Percentiles rank a stretch among this genome's conserved stretches.
Conservation (phyloP, 352 stramenopile genomes). For the Stramenopiles sp. region DNA sequence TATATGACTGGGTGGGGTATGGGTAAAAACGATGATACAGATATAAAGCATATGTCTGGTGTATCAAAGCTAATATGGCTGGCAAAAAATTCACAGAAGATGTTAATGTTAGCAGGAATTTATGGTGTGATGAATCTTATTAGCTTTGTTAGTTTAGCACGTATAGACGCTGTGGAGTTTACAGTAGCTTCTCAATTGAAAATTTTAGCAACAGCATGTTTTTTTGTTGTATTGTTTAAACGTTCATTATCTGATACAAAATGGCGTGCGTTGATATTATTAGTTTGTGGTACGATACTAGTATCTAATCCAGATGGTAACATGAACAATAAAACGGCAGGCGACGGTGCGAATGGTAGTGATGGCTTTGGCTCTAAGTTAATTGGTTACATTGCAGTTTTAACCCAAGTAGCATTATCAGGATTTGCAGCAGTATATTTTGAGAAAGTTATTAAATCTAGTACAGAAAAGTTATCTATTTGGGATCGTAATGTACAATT, state of each 20-base stretch:
- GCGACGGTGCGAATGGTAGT: background rate
- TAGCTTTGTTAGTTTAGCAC: conserved; percentile 31
- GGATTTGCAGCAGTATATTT: conserved; percentile 56
- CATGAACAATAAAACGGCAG: background rate
- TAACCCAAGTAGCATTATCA: conserved; percentile 36
- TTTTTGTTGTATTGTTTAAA: conserved; percentile 34
- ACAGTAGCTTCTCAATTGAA: conserved; percentile 47
- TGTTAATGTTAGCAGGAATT: conserved; percentile 34
- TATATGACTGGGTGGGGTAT: background rate
- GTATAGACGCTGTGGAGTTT: conserved; percentile 38
- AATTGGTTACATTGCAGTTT: conserved; percentile 30
- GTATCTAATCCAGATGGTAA: conserved; percentile 13
- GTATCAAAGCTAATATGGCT: conserved; percentile 25
- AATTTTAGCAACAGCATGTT: conserved; percentile 44
- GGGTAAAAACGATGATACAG: background rate
- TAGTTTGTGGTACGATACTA: conserved; percentile 37
- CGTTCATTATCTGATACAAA: conserved; percentile 35
- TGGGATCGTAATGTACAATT: conserved; percentile 54
- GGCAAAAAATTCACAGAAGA: conserved; percentile 30
- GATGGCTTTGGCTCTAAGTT: conserved; percentile 20
- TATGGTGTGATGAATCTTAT: conserved; percentile 46
- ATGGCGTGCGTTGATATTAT: conserved; percentile 40
- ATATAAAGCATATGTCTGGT: background rate
- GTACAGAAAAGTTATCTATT: conserved; percentile 29
- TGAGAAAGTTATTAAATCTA: conserved; percentile 41